Base-by-base conservation (phyloP, 2,329 filamentous ascomycete genomes). In the Stylonectria norvegica region DNA sequence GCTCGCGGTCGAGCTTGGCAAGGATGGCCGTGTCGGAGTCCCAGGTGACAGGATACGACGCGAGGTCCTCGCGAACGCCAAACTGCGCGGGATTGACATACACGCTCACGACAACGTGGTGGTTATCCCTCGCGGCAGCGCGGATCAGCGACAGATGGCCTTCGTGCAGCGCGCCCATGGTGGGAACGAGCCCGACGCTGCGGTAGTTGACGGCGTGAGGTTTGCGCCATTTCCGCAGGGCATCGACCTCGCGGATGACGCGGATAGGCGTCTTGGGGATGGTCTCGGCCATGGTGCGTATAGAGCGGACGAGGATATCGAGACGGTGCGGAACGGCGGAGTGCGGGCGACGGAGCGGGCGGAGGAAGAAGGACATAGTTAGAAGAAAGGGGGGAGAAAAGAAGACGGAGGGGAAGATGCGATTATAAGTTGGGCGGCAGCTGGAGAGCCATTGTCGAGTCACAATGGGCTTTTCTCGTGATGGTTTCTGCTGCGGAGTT, bases 31-130 rank as follows among this genome's bases (percentile, higher is more conserved):
- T 70, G 63, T 98, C 93, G 28, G 76, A 66, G 11, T 85, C 82
- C 89, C 90, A 95, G 2, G 90, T 96, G 41, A 87, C 83, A 0
- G 93, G 93, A 63, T 98, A 98, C 48, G 83, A 89, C 30, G 78
- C 79, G 15, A 98, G 73, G 61, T 98, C 93, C 65, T 98, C 93
- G 41, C 82, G 78, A 16, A 88, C 71, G 20, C 91, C 91, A 61
- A 98, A 98, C 66, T 98, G 93, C 1, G 93, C 93, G 4, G 93
- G 93, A 65, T 98, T 98, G 58, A 98, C 86, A 64, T 91, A 98
- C 53, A 97, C 84, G 60, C 85, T 89, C 40, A 98, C 86, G 47
- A 96, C 83, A 41, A 97, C 86, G 54, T 89, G 79, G 50, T 86
- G 85, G 67, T 89, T 93, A 56, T 95, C 88, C 34, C 75, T 72